Percentiles rank a stretch among this genome's conserved stretches.
Conservation (phyloP, 345 rosid species). For the Salix brachista region DNA sequence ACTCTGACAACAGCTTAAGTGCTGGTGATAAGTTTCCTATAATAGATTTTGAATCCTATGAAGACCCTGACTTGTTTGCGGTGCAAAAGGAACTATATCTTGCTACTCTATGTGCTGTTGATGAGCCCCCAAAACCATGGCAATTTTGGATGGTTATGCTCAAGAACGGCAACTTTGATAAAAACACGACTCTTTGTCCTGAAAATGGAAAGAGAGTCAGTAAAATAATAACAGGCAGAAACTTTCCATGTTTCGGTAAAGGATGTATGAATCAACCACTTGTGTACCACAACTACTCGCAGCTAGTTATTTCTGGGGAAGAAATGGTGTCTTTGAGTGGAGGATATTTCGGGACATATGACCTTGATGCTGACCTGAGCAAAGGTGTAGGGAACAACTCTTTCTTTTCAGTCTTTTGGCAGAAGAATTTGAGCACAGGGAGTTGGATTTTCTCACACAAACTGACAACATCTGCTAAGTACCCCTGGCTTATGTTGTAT, state of each 20-base stretch:
- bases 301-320: constrained; percentile 11
- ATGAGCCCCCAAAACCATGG: constrained; percentile 25
- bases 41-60: constrained; percentile 27
- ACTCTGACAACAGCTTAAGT: constrained; percentile 16
- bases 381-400: constrained; percentile 10
- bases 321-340: constrained; percentile 17
- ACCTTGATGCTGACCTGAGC: constrained; percentile 25
- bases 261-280: constrained; percentile 32
- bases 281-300: constrained; percentile 19
- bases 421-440: constrained; percentile 16
- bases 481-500: constrained; percentile 30
- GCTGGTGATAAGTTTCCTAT: constrained; percentile 45
- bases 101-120: constrained; percentile 20
- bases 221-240: constrained; percentile 12
- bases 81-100: constrained; percentile 23
- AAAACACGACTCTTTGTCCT: constrained; percentile 20
- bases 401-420: constrained; percentile 22
- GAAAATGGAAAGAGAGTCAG: constrained; percentile 24
- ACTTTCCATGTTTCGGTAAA: constrained; percentile 25
- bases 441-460: constrained; percentile 24
- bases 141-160: constrained; percentile 31
- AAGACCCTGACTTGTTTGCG: constrained; percentile 35
- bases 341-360: constrained; percentile 24
- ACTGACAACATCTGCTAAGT: constrained; percentile 19
- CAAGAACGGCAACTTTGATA: constrained; percentile 27